phyloP scores from a whole-genome alignment of 768 basidiomycete species.

The Tricholoma bakamatsutake region DNA sequence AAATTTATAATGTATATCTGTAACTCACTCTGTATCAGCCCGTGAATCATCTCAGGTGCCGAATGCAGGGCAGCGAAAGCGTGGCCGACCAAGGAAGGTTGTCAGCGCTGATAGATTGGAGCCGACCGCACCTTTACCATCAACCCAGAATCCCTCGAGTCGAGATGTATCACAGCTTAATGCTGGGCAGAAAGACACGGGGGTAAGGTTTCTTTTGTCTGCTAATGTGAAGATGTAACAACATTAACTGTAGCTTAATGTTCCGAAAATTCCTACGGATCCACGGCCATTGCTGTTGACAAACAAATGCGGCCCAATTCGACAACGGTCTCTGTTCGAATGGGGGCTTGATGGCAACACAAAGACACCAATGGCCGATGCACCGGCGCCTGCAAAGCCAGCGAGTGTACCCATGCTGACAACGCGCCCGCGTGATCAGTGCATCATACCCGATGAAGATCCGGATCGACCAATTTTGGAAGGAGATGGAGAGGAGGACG shows the following conservation, averaged over 20 bases:
- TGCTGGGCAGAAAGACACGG: too few species aligned
- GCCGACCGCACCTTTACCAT: background rate
- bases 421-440: background rate
- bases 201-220: too few species aligned
- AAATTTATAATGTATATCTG: background rate
- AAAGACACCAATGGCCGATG: background rate
- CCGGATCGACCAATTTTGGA: background rate
- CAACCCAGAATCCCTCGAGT: background rate
- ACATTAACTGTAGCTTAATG: too few species aligned
- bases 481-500: background rate
- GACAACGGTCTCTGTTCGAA: background rate
- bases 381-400: background rate
- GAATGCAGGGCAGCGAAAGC: background rate
- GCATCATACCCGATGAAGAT: background rate
- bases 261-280: too few species aligned
- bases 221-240: too few species aligned
- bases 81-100: background rate
- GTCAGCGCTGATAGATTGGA: background rate
- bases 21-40: background rate
- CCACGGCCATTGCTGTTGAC: background rate
- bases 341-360: background rate
- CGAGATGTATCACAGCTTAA: too few species aligned
- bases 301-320: background rate
- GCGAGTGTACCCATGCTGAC: background rate
- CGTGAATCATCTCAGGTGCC: background rate